Evolutionary conservation across 2,329 filamentous ascomycete genomes (phyloP).

Genomic region (Colletotrichum falcatum): DNA sequence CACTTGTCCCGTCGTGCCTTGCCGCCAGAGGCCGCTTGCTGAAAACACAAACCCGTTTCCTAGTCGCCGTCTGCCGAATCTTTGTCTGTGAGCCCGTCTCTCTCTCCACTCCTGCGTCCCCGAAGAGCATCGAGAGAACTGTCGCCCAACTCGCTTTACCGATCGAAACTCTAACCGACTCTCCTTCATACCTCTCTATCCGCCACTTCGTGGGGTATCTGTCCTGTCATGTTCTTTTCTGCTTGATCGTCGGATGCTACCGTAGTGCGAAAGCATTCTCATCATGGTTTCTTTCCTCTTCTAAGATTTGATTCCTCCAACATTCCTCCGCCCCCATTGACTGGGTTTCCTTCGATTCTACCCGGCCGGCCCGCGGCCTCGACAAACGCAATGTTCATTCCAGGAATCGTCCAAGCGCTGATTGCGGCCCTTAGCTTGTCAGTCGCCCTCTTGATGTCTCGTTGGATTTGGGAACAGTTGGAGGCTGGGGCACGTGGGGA

Average conservation of each 20-base stretch:
- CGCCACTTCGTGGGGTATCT: constrained; percentile 37
- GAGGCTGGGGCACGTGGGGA: background rate
- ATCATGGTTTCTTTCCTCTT: constrained; percentile 42
- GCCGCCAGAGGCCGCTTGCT: background rate
- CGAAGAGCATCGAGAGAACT: constrained; percentile 22
- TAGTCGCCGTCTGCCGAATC: constrained; percentile 6
- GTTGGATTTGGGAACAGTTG: background rate
- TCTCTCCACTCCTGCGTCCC: constrained; percentile 31
- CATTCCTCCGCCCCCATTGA: constrained; percentile 57
- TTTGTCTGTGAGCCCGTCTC: constrained; percentile 19
- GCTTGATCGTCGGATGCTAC: constrained; percentile 28
- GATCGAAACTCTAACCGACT: constrained; percentile 32
- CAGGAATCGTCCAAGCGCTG: constrained; percentile 60
- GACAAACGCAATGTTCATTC: constrained; percentile 57
- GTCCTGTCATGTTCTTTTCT: constrained; percentile 30
- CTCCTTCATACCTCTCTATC: constrained; percentile 39
- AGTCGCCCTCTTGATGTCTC: constrained; percentile 47
- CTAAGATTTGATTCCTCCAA: constrained; percentile 48
- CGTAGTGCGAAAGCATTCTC: constrained; percentile 42
- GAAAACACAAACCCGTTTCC: background rate
- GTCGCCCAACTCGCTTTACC: constrained; percentile 11
- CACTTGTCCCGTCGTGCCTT: background rate
- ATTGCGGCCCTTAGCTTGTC: constrained; percentile 68
- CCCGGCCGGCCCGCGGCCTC: constrained; percentile 45
- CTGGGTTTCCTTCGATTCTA: constrained; percentile 54